A percentile compares a stretch with the other conserved stretches of the same genome.
Evolutionary conservation across 352 stramenopile genomes (phyloP).

Genomic region (Phytophthora idaei): DNA sequence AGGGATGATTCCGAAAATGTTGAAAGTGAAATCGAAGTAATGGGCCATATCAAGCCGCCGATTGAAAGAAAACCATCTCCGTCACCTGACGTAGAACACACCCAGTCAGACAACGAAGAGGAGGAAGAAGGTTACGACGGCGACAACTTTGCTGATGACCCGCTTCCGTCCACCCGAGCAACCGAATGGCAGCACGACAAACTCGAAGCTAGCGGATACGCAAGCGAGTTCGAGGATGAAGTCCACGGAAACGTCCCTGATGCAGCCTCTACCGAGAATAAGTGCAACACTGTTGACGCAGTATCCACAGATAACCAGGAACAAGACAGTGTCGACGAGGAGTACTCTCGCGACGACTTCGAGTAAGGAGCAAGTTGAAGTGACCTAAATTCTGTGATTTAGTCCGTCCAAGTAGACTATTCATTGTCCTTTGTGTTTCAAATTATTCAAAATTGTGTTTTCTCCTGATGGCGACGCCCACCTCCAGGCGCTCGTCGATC

Average conservation of each 20-base stretch:
- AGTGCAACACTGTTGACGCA: neutral
- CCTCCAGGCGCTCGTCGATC: constrained; percentile 17
- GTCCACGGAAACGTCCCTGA: constrained; percentile 6
- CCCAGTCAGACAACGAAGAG: constrained; percentile 7
- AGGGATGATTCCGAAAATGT: neutral
- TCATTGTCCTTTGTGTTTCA: constrained; percentile 5
- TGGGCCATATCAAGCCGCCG: neutral
- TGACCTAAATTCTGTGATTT: constrained; percentile 24
- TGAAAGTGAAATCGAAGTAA: neutral
- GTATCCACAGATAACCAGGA: constrained; percentile 13
- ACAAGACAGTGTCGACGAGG: constrained; percentile 23
- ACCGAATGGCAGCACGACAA: constrained; percentile 4
- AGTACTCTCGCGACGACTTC: constrained; percentile 58
- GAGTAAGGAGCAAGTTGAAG: constrained; percentile 25
- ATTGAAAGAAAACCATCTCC: neutral
- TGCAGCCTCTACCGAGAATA: neutral
- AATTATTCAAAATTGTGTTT: neutral
- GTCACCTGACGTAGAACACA: constrained; percentile 1
- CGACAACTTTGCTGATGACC: constrained; percentile 53
- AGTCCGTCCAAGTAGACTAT: constrained; percentile 18
- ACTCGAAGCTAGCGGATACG: constrained; percentile 31
- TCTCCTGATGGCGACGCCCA: constrained; percentile 1
- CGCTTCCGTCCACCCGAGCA: constrained; percentile 12
- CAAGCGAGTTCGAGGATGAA: constrained; percentile 51
- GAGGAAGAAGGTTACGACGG: constrained; percentile 21